Evolutionary conservation across 2,329 filamentous ascomycete genomes (phyloP), one percentile per base, ranked within the genome.

Genomic region (Emergomyces pasteurianus): DNA sequence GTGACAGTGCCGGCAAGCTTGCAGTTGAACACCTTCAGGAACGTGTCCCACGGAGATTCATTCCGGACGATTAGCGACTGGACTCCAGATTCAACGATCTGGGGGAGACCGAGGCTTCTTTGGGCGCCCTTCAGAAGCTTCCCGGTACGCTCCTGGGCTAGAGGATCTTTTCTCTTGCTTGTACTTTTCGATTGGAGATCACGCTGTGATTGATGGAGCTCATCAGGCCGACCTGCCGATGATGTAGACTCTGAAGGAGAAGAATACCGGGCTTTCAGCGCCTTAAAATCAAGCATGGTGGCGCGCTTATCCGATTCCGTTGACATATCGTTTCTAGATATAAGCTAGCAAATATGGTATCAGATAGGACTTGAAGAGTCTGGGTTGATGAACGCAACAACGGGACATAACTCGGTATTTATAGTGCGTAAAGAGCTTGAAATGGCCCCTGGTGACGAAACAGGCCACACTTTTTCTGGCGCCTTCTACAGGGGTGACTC

Each of bases 1-100:
- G 55, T 36, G 58, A 68, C 58, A 36, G 46, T 59, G 1, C 65
- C 58, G 38, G 65, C 63, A 53, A 68, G 61, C 54, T 68, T 58
- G 55, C 61, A 68, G 47, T 64, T 56, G 31, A 67, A 70, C 56
- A 61, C 54, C 53, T 62, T 63, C 36, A 64, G 57, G 36, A 64
- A 69, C 47, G 62, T 67, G n/a, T 69, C 62, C 64, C 47, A 69
- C 9, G 62, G 66, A n/a, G 62, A 66, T 54, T 67, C 62, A 28
- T 67, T 3, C 47, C 34, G 23, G 31, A 63, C 43, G 2, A 61
- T 42, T 42, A 42, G 40, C 12, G 16, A 42, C 40, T 42, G 40
- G 7, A 42, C 40, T 42, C 7, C 40, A 42, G 40, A 42, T 16
- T 42, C 40, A 18, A 42, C 12, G 7, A 42, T 16, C 40, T 42